A percentile compares a stretch with the other conserved stretches of the same genome.
phyloP scores from a whole-genome alignment of 345 rosid genomes.

The Psidium guajava region DNA sequence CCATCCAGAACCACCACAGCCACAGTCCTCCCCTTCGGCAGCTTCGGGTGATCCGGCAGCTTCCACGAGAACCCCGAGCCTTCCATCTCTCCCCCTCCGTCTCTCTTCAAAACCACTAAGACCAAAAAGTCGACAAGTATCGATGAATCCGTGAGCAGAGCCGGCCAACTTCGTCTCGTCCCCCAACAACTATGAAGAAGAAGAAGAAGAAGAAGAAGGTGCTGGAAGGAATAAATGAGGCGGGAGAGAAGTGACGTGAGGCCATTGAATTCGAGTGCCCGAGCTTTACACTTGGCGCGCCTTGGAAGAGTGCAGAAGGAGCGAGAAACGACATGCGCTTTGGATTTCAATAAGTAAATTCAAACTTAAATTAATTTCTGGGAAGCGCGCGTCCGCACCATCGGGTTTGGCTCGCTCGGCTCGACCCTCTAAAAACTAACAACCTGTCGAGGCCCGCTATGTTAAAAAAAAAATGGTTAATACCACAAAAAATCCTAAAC shows the following conservation, averaged over 20 bases:
- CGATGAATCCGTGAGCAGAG: not conserved
- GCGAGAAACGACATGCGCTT: not conserved
- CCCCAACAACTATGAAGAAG: not conserved
- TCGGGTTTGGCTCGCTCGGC: not conserved
- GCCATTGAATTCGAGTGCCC: not conserved
- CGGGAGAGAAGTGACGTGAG: not conserved
- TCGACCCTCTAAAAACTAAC: too few relatives aligned
- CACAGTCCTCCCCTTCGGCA: constrained; percentile 64
- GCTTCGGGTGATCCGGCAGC: constrained; percentile 69
- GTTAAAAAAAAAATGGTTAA: too few relatives aligned
- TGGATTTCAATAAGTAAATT: too few relatives aligned
- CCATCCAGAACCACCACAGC: constrained; percentile 87
- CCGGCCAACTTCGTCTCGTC: not conserved
- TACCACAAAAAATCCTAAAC: too few relatives aligned
- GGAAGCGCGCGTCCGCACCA: not conserved
- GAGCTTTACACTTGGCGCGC: not conserved
- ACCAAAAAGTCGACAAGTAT: not conserved
- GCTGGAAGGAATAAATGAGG: not conserved
- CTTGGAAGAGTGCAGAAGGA: not conserved
- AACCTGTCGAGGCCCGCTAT: too few relatives aligned
- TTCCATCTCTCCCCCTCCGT: constrained; percentile 21
- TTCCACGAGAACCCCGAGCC: constrained; percentile 42
- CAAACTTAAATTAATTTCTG: too few relatives aligned
- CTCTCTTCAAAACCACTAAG: not conserved
- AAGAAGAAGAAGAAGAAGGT: not conserved